Conservation (phyloP, 176 grass and related monocot species). For the Saccharum spontaneum region DNA sequence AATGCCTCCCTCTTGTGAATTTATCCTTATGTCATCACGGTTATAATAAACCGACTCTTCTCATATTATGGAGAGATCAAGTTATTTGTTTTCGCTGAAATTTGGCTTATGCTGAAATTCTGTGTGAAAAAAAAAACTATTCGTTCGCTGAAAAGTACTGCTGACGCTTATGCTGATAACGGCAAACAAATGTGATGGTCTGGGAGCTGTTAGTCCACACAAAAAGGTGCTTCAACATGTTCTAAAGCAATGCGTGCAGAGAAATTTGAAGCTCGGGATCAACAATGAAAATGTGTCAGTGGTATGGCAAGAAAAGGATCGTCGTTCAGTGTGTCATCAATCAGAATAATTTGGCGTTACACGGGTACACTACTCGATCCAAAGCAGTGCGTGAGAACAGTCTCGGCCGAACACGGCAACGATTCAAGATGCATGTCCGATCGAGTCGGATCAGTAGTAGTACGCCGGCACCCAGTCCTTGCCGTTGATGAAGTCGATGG, state of each 20-base stretch:
- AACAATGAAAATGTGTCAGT: not conserved
- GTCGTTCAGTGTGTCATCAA: not conserved
- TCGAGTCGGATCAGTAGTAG: slow-evolving; percentile 39
- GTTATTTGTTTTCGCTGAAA: too few species aligned
- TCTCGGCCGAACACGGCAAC: not conserved
- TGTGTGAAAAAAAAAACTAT: too few species aligned
- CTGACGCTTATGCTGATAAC: too few species aligned
- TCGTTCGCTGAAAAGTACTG: too few species aligned
- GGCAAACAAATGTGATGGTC: not conserved
- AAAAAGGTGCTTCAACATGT: not conserved
- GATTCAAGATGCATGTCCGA: not conserved
- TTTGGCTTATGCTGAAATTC: too few species aligned
- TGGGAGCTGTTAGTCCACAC: not conserved
- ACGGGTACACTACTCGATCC: too few species aligned
- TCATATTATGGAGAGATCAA: too few species aligned
- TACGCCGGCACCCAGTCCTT: slow-evolving; percentile 83
- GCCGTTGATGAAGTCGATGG: slow-evolving; percentile 78
- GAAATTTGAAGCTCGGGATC: not conserved
- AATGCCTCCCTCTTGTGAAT: too few species aligned
- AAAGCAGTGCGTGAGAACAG: too few species aligned
- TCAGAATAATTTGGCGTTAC: not conserved
- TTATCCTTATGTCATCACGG: too few species aligned
- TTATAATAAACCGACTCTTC: too few species aligned
- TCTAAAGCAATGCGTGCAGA: not conserved
- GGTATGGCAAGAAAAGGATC: not conserved